A percentile compares a stretch with the other conserved stretches of the same genome.
Conservation (phyloP, 306 rosid genomes). For the Quercus glauca region DNA sequence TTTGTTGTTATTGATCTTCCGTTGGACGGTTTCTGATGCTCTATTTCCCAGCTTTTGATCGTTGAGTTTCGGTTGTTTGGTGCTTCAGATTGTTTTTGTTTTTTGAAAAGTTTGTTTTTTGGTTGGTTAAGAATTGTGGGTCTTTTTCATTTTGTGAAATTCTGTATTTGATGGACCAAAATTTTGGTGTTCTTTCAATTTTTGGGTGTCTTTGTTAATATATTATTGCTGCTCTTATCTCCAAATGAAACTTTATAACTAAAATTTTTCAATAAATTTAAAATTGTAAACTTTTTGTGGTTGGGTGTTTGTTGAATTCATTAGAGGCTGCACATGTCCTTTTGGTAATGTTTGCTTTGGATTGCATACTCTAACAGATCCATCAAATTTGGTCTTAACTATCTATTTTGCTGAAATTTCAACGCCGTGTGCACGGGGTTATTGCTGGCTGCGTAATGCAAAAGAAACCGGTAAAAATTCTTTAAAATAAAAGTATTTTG, state of each 20-base stretch:
- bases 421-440: background rate
- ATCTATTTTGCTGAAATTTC: background rate
- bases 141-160: background rate
- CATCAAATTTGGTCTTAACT: background rate
- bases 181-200: background rate
- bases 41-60: constrained; percentile 18
- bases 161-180: background rate
- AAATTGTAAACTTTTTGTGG: too few species aligned
- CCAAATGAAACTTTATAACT: too few species aligned
- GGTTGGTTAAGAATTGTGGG: background rate
- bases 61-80: background rate
- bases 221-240: background rate
- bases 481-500: background rate
- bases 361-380: background rate
- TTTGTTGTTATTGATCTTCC: constrained; percentile 13
- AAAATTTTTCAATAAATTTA: too few species aligned
- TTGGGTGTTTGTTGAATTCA: too few species aligned
- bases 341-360: background rate
- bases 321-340: background rate
- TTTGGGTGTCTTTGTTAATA: background rate
- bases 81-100: background rate
- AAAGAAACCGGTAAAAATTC: background rate
- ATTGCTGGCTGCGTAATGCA: background rate
- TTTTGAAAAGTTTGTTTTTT: background rate
- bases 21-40: constrained; percentile 26